phyloP scores from a whole-genome alignment of 768 basidiomycete genomes.

The Psilocybe subaeruginosa region DNA sequence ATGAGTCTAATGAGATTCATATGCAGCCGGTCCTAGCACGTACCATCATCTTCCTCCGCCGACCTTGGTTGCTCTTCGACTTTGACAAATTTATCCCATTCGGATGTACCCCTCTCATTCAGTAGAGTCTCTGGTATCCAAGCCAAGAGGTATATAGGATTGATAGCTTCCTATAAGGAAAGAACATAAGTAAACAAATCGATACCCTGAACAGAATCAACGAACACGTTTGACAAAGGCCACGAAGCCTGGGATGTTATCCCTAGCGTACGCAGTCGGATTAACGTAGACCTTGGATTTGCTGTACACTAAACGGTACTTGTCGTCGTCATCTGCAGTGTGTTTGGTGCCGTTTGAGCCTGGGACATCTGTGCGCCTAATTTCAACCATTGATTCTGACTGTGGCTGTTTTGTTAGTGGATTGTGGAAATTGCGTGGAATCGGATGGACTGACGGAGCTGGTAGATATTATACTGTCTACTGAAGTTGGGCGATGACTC shows the following conservation, averaged over 20 bases:
- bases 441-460: slow-evolving; percentile 27
- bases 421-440: neutral
- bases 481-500: slow-evolving; percentile 22
- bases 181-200: neutral
- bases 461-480: slow-evolving; percentile 31
- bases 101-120: slow-evolving; percentile 77
- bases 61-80: slow-evolving; percentile 68
- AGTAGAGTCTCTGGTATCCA: slow-evolving; percentile 93
- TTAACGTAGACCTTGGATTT: slow-evolving; percentile 97
- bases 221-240: slow-evolving; percentile 85
- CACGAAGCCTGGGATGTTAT: slow-evolving; percentile 94
- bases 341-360: slow-evolving; percentile 8
- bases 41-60: slow-evolving; percentile 78
- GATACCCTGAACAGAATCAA: neutral
- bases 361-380: slow-evolving; percentile 47
- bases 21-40: slow-evolving; percentile 19
- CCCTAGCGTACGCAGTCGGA: slow-evolving; percentile 87
- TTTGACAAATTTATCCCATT: slow-evolving; percentile 90
- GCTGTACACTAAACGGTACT: slow-evolving; percentile 79
- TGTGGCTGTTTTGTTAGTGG: slow-evolving; percentile 20
- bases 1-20: slow-evolving; percentile 9
- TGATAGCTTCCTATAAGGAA: slow-evolving; percentile 64
- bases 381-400: slow-evolving; percentile 78
- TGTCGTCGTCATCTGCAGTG: slow-evolving; percentile 51
- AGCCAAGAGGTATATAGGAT: slow-evolving; percentile 79